Evolutionary conservation across 1,284 basidiomycete genomes (phyloP).

Genomic region (Exsudoporus floridanus): DNA sequence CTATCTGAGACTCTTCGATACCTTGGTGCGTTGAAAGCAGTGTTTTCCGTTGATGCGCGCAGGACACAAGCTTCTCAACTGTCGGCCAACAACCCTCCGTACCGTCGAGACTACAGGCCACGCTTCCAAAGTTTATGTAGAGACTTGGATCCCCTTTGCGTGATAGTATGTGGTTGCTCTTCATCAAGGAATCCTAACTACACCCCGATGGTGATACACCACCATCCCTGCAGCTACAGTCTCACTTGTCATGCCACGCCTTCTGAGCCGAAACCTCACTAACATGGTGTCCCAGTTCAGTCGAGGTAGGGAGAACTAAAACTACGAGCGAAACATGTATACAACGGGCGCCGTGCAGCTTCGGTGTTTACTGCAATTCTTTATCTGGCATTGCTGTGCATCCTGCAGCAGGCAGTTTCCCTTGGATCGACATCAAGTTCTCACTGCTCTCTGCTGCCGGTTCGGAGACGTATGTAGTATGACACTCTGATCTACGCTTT

Average conservation of each 20-base stretch:
- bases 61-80: not conserved
- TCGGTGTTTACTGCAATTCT: not conserved
- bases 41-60: not conserved
- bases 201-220: too few relatives aligned
- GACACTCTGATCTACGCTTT: not conserved
- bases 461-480: not conserved
- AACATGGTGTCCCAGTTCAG: not conserved
- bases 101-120: not conserved
- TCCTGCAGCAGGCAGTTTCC: not conserved
- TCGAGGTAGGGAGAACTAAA: too few relatives aligned
- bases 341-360: not conserved
- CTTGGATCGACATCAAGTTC: not conserved
- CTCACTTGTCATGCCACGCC: not conserved
- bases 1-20: not conserved
- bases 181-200: too few relatives aligned
- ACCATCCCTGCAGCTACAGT: not conserved
- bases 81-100: not conserved
- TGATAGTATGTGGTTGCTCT: too few relatives aligned
- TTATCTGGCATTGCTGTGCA: not conserved
- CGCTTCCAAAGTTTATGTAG: too few relatives aligned
- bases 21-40: not conserved
- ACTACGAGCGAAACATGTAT: not conserved
- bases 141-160: too few relatives aligned
- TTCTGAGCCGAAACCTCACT: not conserved
- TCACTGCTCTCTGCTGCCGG: not conserved